Base-by-base conservation (phyloP, 768 basidiomycete species). In the Russula emetica region DNA sequence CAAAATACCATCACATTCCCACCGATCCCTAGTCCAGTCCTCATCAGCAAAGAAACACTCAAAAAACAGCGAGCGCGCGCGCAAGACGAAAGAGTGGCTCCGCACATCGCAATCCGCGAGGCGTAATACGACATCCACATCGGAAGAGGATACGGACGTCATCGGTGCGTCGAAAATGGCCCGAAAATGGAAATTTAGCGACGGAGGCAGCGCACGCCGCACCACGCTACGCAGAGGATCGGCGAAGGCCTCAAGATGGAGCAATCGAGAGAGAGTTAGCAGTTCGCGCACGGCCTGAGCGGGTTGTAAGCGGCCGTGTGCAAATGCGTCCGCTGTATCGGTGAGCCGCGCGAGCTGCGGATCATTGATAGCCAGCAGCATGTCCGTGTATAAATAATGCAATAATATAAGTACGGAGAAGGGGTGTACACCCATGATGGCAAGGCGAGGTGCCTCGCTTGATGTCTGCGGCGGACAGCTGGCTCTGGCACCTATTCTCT, bases 381-480 rank as follows among this genome's bases (percentile, higher is more conserved):
- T 82, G 72, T 99, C 96, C 1, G 90, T 82, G 74, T 98, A 98
- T n/a, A 98, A 74, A 70, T 94, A 98, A 26, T 85, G 81, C 22
- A 97, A 73, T 22, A 98, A 76, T 24, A 96, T 79, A 18, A 97
- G 81, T 18, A 88, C 74, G 0, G 92, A 77, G 8, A 95, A 75
- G 0, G 87, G 79, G 51, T 85, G 82, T 64, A 83, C 84, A 2
- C 84, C 84, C 0, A 76, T 70, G 50, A 96, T 69, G 20, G 72
- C 71, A 1, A 89, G 71, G 14, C 74, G 72, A 22, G 61, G 64
- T 7, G 58, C 30, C 22, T 58, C 66, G 0, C 54, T 4, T 0
- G 53, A 58, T n/a, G 30, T 50, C 62, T 45, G 13, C 71, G 69
- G 38, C 47, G 56, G n/a, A 70, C 38, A 42, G 44, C 44, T 2